Evolutionary conservation across 2,329 filamentous ascomycete genomes (phyloP), one percentile per base, ranked within the genome.

Genomic region (Rasamsonia emersonii): DNA sequence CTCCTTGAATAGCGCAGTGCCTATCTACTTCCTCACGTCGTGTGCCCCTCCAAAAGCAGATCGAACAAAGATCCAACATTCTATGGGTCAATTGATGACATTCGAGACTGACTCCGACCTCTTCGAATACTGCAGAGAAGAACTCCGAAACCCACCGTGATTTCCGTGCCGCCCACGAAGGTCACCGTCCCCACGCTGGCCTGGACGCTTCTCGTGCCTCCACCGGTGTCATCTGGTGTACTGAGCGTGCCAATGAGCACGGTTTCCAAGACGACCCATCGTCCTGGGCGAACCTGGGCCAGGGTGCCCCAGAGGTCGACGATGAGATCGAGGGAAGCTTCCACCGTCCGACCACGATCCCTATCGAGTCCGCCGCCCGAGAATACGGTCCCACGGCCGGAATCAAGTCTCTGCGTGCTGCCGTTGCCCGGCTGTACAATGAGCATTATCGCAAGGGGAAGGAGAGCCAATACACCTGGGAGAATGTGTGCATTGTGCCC

Each of bases 401-500:
- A 50, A 96, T 95, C 69, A 89, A 86, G 65, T 79, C 85, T 16
- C 69, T 96, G 43, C 74, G 89, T 46, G 82, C 86, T 52, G 89
- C 89, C 11, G 86, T 96, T 26, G 89, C 89, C 36, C 77, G 79
- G 38, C 73, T 96, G 40, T 96, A 96, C 73, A 96, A 96, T 53
- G 82, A 81, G 58, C 83, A 89, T 59, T 89, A 95, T 52, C 79
- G 89, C 43, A 66, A 89, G 64, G 86, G 82, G 52, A 93, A 91
- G 66, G 71, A 77, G 8, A 89, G 82, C 60, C 72, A 93, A 63
- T 96, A 96, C 59, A 93, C 84, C 4, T 95, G 85, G 82, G 89
- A 96, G 68, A 96, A 96, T 58, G 89, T 95, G 11, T 88, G 84
- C 57, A 93, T 96, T 56, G 89, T 96, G 3, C 89, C 89, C 27